Evolutionary conservation across 345 rosid species (phyloP).

Genomic region (Triadica sebifera): DNA sequence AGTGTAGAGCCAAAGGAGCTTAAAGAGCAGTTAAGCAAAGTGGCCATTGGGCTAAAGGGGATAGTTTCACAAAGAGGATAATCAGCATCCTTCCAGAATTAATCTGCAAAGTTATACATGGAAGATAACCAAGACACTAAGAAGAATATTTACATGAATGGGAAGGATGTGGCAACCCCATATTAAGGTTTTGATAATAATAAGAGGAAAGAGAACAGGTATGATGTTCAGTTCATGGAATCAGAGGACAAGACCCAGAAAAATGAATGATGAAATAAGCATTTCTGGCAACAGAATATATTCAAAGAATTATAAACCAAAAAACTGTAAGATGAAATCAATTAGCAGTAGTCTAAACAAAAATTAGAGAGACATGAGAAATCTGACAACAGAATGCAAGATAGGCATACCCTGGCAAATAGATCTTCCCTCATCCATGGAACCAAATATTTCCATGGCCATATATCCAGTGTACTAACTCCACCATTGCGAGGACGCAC

Average conservation of each 20-base stretch:
- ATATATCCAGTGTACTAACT: constrained; percentile 90
- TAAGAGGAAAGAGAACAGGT: neutral
- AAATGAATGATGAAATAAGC: neutral
- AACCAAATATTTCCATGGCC: constrained; percentile 99
- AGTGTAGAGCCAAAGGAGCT: neutral
- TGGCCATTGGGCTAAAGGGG: neutral
- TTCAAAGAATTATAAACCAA: neutral
- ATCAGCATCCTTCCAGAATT: neutral
- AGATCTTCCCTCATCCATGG: constrained; percentile 99
- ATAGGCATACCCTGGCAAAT: constrained; percentile 69
- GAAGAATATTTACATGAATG: neutral
- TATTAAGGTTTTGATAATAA: neutral
- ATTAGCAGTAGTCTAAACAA: neutral
- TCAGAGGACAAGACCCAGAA: too few relatives aligned
- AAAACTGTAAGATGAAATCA: constrained; percentile 7
- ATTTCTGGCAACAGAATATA: neutral
- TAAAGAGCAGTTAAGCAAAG: too few relatives aligned
- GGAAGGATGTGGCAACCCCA: neutral
- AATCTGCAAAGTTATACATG: too few relatives aligned
- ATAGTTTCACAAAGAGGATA: neutral
- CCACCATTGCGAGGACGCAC: constrained; percentile 55
- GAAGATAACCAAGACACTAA: too few relatives aligned
- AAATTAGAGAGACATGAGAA: neutral
- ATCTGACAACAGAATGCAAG: constrained; percentile 5
- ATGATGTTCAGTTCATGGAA: neutral